Percentiles rank a stretch among this genome's conserved stretches.
These are phyloP conservation scores for Saccharomycopsis guyanensis DNA, from an alignment of 805 yeast species.

Conservation along the genomic window DNA sequence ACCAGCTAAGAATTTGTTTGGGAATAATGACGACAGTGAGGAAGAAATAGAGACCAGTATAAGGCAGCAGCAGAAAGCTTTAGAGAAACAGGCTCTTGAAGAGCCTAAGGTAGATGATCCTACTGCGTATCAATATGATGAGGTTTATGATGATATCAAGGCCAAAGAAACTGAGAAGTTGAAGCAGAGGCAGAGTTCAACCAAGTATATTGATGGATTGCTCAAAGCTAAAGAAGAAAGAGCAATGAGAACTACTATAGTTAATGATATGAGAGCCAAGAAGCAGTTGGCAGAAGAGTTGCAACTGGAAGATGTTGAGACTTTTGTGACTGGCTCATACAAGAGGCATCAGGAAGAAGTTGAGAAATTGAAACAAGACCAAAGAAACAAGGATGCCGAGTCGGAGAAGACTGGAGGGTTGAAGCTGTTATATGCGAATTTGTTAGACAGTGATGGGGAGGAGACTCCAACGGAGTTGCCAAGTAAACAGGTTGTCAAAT, in stretches of 20 bases:
- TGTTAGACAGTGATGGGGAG: constrained; percentile 22
- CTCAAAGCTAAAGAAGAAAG: constrained; percentile 5
- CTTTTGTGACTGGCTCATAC: constrained; percentile 38
- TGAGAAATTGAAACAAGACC: constrained; percentile 14
- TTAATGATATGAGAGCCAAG: constrained; percentile 1
- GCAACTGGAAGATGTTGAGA: constrained; percentile 30
- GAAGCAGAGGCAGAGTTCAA: constrained; percentile 5
- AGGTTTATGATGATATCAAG: constrained; percentile 35
- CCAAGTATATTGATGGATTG: constrained; percentile 2
- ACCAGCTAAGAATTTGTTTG: not conserved
- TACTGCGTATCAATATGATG: constrained; percentile 33
- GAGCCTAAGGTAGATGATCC: not conserved
- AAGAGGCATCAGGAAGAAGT: constrained; percentile 29
- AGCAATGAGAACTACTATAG: not conserved
- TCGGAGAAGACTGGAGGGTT: constrained; percentile 16
- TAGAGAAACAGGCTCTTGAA: not conserved
- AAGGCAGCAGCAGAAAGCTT: not conserved
- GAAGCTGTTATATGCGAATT: constrained; percentile 20
- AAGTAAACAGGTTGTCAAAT: not conserved
- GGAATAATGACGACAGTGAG: not conserved
- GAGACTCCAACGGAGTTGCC: constrained; percentile 9
- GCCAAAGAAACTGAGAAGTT: constrained; percentile 22
- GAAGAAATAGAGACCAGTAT: not conserved
- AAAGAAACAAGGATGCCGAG: constrained; percentile 6
- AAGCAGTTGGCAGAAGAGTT: constrained; percentile 27